Conservation (phyloP, 2,329 filamentous ascomycete species). For the Acrocalymma vagum region DNA sequence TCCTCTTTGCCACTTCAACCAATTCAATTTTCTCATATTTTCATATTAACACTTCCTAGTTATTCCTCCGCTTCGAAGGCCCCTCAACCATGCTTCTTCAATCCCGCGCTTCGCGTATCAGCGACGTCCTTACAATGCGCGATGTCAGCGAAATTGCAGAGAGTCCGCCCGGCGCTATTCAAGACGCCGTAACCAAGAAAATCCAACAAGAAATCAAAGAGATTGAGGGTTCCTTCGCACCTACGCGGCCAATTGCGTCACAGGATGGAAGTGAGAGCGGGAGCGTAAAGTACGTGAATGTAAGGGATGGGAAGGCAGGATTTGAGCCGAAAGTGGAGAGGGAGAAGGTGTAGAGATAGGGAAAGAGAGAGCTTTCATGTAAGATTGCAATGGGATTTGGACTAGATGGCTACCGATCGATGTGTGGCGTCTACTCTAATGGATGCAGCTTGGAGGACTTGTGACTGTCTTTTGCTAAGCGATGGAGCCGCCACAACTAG, state of each 20-base stretch:
- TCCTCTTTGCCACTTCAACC: not conserved
- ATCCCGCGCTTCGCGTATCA: slow-evolving; percentile 80
- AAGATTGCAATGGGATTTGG: no score
- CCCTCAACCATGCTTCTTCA: slow-evolving; percentile 88
- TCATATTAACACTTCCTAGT: slow-evolving; percentile 45
- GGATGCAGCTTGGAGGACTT: slow-evolving; percentile 5
- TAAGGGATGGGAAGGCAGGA: slow-evolving; percentile 37
- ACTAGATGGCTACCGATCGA: no score
- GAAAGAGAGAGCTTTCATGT: no score
- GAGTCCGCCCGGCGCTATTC: slow-evolving; percentile 74
- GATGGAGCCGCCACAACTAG: slow-evolving; percentile 5
- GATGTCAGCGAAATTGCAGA: slow-evolving; percentile 93
- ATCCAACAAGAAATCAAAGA: slow-evolving; percentile 47
- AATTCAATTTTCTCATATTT: not conserved
- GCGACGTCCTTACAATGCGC: slow-evolving; percentile 77
- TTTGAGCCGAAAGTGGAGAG: no score
- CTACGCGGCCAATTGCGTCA: slow-evolving; percentile 24
- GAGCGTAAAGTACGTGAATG: slow-evolving; percentile 32
- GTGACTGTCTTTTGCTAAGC: slow-evolving; percentile 7
- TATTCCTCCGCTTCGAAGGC: slow-evolving; percentile 90
- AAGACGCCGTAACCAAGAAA: slow-evolving; percentile 57
- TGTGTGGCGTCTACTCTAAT: slow-evolving; percentile 7
- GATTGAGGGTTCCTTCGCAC: slow-evolving; percentile 28
- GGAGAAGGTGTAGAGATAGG: no score
- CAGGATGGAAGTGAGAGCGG: slow-evolving; percentile 20